Evolutionary conservation across 73 alveolate species (phyloP).

Genomic region (Stentor coeruleus): DNA sequence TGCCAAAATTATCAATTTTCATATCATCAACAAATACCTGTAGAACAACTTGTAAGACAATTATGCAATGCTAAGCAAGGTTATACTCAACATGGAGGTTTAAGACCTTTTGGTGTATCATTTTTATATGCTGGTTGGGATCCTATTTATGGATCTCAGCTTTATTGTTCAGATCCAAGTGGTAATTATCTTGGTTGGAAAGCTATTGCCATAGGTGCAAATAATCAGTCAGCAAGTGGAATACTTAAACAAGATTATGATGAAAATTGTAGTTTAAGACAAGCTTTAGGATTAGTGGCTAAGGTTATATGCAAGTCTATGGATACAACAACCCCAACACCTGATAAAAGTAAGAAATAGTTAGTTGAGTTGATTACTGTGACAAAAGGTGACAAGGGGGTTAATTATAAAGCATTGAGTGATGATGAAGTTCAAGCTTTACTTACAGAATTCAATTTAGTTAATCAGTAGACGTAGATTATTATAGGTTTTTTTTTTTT

Average conservation of each 20-base stretch:
- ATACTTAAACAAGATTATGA: conserved; percentile 44
- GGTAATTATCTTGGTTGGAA: conserved; percentile 93
- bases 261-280: conserved; percentile 43
- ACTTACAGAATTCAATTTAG: not conserved
- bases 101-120: no score
- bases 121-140: no score
- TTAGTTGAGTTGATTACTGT: no score
- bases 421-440: not conserved
- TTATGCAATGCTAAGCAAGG: no score
- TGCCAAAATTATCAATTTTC: conserved; percentile 84
- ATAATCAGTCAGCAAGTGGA: conserved; percentile 36
- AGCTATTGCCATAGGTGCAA: conserved; percentile 86
- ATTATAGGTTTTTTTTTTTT: no score
- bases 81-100: no score
- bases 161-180: conserved; percentile 88
- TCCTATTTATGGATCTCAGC: no score
- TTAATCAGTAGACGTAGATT: no score
- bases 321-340: conserved; percentile 57
- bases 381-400: not conserved
- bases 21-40: no score
- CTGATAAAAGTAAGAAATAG: no score
- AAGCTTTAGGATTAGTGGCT: conserved; percentile 51
- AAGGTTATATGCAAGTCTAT: conserved; percentile 48
- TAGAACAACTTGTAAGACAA: no score
- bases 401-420: not conserved